A percentile compares a stretch with the other conserved stretches of the same genome.
Evolutionary conservation across 2,329 filamentous ascomycete genomes (phyloP).

Genomic region (Pseudogymnoascus sp.): DNA sequence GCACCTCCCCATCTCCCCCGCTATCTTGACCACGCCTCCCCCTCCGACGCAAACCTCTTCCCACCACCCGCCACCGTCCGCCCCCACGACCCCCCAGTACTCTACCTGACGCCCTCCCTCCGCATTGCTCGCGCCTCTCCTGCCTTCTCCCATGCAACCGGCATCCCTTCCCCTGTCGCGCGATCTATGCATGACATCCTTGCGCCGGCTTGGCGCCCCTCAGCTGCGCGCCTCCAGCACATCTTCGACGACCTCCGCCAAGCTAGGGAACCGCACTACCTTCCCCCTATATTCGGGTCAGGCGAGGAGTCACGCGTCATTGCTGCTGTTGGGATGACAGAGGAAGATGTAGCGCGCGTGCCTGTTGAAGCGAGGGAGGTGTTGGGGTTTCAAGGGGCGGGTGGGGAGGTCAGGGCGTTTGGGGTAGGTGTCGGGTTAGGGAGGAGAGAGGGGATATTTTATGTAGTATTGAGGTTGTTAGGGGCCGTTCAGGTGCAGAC

Average conservation of each 20-base stretch:
- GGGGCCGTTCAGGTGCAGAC: background rate
- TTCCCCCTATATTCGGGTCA: slow-evolving; percentile 53
- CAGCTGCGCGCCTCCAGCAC: slow-evolving; percentile 40
- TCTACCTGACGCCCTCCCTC: slow-evolving; percentile 49
- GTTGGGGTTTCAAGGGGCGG: slow-evolving; percentile 43
- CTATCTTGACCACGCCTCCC: slow-evolving; percentile 43
- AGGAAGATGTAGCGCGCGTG: slow-evolving; percentile 45
- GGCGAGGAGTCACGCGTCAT: slow-evolving; percentile 47
- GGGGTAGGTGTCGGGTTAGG: slow-evolving; percentile 46
- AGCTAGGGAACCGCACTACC: slow-evolving; percentile 47
- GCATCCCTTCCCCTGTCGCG: slow-evolving; percentile 38
- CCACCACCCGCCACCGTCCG: slow-evolving; percentile 23
- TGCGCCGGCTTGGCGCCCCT: slow-evolving; percentile 42
- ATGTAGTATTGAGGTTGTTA: slow-evolving; percentile 40
- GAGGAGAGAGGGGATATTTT: slow-evolving; percentile 54
- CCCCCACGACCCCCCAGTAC: slow-evolving; percentile 41
- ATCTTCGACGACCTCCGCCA: slow-evolving; percentile 48
- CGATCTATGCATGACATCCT: slow-evolving; percentile 48
- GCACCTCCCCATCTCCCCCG: slow-evolving; percentile 39
- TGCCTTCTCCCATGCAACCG: slow-evolving; percentile 47
- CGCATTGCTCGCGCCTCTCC: slow-evolving; percentile 48
- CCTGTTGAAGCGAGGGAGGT: slow-evolving; percentile 45
- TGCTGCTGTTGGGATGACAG: slow-evolving; percentile 43
- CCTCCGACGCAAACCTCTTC: slow-evolving; percentile 42
- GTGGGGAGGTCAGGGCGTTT: slow-evolving; percentile 43